phyloP scores from a whole-genome alignment of 2,329 filamentous ascomycete genomes.

The Alternaria brassicae region DNA sequence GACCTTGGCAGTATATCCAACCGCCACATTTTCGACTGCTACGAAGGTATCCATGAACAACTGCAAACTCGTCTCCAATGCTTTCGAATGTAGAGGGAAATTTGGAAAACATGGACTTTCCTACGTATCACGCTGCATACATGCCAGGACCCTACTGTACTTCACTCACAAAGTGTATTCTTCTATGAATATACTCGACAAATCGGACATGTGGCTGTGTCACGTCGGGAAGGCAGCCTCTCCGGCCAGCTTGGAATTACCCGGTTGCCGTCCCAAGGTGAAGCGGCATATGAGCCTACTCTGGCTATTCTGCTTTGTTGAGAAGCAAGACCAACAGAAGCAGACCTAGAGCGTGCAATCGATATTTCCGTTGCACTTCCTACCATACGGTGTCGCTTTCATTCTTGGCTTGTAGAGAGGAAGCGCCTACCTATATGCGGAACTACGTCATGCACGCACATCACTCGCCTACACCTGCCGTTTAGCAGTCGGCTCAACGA shows the following conservation, averaged over 20 bases:
- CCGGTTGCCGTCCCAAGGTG: neutral
- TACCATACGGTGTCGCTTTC: neutral
- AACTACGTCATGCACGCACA: constrained; percentile 2
- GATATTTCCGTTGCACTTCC: neutral
- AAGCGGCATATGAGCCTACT: constrained; percentile 1
- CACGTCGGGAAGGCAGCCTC: neutral
- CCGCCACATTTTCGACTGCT: neutral
- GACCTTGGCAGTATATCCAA: neutral
- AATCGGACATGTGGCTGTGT: constrained; percentile 2
- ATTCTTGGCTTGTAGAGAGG: neutral
- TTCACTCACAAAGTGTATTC: neutral
- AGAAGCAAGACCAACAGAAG: constrained; percentile 9
- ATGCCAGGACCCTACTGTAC: neutral
- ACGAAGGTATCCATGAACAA: neutral
- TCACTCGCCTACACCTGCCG: constrained; percentile 10
- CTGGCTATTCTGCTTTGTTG: constrained; percentile 10
- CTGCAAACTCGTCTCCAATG: neutral
- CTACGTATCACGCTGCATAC: neutral
- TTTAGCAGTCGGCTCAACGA: neutral
- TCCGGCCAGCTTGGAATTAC: neutral
- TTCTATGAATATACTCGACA: neutral
- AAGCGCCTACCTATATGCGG: neutral
- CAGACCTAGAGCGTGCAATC: constrained; percentile 7
- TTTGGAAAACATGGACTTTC: neutral
- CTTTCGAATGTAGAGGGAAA: neutral